Evolutionary conservation across 164 flowering plant genomes (phyloP).

Genomic region (Aristolochia contorta): DNA sequence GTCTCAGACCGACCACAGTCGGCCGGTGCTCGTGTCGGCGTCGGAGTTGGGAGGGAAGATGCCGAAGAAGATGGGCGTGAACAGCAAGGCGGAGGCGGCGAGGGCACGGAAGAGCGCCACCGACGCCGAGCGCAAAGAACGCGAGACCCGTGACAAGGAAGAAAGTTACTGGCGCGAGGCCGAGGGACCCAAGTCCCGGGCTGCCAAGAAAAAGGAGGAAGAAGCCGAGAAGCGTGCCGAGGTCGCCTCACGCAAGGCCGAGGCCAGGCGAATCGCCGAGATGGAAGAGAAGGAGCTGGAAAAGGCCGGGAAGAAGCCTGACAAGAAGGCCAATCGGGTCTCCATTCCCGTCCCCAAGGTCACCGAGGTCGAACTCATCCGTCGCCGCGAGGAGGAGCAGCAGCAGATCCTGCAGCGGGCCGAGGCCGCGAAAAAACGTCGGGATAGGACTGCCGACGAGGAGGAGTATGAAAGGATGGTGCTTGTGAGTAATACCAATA

Average conservation of each 20-base stretch:
- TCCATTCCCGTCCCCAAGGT: slow-evolving; percentile 85
- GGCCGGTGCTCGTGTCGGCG: too few relatives aligned
- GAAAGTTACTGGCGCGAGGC: slow-evolving; percentile 93
- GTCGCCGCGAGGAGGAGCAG: slow-evolving; percentile 63
- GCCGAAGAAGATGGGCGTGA: slow-evolving; percentile 96
- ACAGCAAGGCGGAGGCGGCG: slow-evolving; percentile 94
- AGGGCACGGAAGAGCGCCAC: slow-evolving; percentile 65
- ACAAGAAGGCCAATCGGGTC: slow-evolving; percentile 83
- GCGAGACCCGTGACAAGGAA: slow-evolving; percentile 58
- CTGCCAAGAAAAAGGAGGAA: slow-evolving; percentile 85
- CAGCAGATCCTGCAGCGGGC: slow-evolving; percentile 34
- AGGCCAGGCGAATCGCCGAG: slow-evolving; percentile 75
- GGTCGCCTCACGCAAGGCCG: slow-evolving; percentile 60
- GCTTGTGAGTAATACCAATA: slow-evolving; percentile 58
- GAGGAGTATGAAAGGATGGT: slow-evolving; percentile 94
- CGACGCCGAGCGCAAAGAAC: slow-evolving; percentile 65
- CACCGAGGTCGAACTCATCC: slow-evolving; percentile 73
- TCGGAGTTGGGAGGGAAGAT: slow-evolving; percentile 9
- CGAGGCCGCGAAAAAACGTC: slow-evolving; percentile 58
- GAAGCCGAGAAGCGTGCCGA: slow-evolving; percentile 88
- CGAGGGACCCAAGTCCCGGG: slow-evolving; percentile 68
- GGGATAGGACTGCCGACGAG: slow-evolving; percentile 62
- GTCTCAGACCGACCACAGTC: too few relatives aligned
- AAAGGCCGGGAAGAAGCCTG: slow-evolving; percentile 57
- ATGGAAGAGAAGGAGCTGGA: slow-evolving; percentile 75